Evolutionary conservation across 2,329 filamentous ascomycete genomes (phyloP).

Genomic region (Eutypella sp.): DNA sequence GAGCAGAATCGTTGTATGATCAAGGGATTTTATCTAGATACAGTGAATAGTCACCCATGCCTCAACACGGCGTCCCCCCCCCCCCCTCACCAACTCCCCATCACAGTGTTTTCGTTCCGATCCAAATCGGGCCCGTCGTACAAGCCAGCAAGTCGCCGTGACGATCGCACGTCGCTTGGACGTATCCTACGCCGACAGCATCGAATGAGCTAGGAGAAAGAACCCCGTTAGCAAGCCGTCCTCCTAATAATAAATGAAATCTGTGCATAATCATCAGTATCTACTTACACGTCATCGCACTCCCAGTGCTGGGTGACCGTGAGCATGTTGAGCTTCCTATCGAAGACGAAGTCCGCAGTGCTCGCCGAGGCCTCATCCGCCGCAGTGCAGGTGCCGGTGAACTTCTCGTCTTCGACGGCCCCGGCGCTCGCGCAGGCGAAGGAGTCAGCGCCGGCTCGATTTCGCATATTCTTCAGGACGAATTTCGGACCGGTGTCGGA

Average conservation of each 20-base stretch:
- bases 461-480: slow-evolving; percentile 22
- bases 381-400: slow-evolving; percentile 22
- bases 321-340: slow-evolving; percentile 23
- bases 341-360: slow-evolving; percentile 23
- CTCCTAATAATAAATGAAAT: not conserved
- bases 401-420: slow-evolving; percentile 12
- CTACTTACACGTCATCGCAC: slow-evolving; percentile 24
- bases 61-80: too few species aligned
- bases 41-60: too few species aligned
- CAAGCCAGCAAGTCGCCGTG: slow-evolving; percentile 24
- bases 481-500: slow-evolving; percentile 28
- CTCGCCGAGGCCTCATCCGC: slow-evolving; percentile 8
- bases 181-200: slow-evolving; percentile 22
- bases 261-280: too few species aligned
- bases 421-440: slow-evolving; percentile 21
- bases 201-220: slow-evolving; percentile 20
- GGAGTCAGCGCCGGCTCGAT: slow-evolving; percentile 18
- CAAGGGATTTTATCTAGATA: too few species aligned
- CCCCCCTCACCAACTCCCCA: not conserved
- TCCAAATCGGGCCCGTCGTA: slow-evolving; percentile 26
- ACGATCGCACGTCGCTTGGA: slow-evolving; percentile 27
- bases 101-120: slow-evolving; percentile 19
- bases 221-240: slow-evolving; percentile 1
- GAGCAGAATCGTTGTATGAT: too few species aligned
- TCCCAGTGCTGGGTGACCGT: slow-evolving; percentile 23